Evolutionary conservation across 2,329 filamentous ascomycete species (phyloP).

Genomic region (Colletotrichum sp.): DNA sequence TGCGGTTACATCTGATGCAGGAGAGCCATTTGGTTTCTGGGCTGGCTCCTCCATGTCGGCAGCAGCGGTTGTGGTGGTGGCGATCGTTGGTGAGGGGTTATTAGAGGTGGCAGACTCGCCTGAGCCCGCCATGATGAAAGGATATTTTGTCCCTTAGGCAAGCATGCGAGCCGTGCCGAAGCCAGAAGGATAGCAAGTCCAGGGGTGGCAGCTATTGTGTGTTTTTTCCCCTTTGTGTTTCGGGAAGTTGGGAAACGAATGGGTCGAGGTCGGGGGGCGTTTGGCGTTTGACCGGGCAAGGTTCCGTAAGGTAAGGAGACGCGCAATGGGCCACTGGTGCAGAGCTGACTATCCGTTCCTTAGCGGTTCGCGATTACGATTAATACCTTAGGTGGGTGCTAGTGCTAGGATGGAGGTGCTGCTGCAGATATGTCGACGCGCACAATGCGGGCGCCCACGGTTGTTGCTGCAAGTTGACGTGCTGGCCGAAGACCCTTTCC

Average conservation of each 20-base stretch:
- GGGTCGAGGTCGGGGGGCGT: neutral
- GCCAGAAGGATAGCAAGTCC: neutral
- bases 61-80: slow-evolving; percentile 19
- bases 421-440: neutral
- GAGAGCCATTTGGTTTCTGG: slow-evolving; percentile 12
- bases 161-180: slow-evolving; percentile 2
- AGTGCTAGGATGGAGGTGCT: neutral
- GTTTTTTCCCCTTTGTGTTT: slow-evolving; percentile 11
- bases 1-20: slow-evolving; percentile 24
- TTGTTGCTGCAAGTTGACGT: neutral
- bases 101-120: slow-evolving; percentile 9
- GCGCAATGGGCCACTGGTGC: neutral
- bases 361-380: neutral
- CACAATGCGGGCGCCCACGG: neutral
- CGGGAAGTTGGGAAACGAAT: slow-evolving; percentile 1
- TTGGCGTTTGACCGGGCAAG: neutral
- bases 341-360: neutral
- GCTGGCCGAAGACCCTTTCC: neutral
- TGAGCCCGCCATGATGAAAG: slow-evolving; percentile 19
- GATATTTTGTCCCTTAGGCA: slow-evolving; percentile 1
- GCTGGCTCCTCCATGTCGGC: slow-evolving; percentile 23
- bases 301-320: neutral
- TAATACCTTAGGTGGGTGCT: neutral
- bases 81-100: neutral
- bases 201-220: neutral